phyloP scores from a whole-genome alignment of 2,329 filamentous ascomycete species.

The Thelonectria discophora region DNA sequence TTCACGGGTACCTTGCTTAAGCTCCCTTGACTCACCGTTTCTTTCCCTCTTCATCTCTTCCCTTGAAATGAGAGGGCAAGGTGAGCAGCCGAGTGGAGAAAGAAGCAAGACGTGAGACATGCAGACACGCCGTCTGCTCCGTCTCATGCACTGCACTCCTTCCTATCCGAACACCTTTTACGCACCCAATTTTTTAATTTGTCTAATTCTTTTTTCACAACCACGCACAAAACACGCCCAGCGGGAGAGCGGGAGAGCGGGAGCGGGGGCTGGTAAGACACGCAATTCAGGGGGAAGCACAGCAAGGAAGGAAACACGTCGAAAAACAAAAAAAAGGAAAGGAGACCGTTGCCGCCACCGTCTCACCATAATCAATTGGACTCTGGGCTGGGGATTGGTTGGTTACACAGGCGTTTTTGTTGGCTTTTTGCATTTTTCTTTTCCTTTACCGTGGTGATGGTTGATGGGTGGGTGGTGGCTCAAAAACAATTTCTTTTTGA shows the following conservation, averaged over 20 bases:
- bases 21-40: neutral
- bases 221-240: conserved; percentile 1
- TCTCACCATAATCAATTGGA: too few species aligned
- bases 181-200: conserved; percentile 16
- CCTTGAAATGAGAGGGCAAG: neutral
- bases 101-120: conserved; percentile 37
- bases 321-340: conserved; percentile 14
- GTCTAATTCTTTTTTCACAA: too few species aligned
- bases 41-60: too few species aligned
- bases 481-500: conserved; percentile 2
- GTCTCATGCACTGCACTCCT: conserved; percentile 6
- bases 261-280: conserved; percentile 16
- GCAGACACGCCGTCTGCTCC: conserved; percentile 16
- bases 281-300: neutral
- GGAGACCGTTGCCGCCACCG: too few species aligned
- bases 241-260: too few species aligned
- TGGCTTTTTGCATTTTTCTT: neutral
- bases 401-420: neutral
- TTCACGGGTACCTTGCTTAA: conserved; percentile 38
- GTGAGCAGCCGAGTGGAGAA: conserved; percentile 26
- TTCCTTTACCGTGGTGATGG: neutral
- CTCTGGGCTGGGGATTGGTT: neutral
- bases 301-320: too few species aligned
- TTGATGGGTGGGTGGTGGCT: neutral
- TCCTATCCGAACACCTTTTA: conserved; percentile 25